Evolutionary conservation across 176 grass and related monocot species (phyloP), one percentile per base, ranked within the genome.

Genomic region (Aechmea fasciata): DNA sequence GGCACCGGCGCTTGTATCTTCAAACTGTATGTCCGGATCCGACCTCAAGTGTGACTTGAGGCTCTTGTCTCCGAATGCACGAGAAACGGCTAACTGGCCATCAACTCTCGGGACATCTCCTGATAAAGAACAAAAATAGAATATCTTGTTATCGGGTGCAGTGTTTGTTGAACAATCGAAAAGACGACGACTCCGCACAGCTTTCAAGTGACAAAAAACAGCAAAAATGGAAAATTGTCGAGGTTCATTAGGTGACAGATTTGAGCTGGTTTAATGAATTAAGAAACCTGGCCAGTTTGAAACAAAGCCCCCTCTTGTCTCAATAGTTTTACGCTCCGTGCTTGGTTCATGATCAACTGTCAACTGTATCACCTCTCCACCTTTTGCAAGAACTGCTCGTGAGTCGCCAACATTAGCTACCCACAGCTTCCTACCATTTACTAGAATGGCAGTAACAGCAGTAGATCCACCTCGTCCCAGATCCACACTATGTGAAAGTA

Each of bases 391-490:
- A 84, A 96, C 85, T 49, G 91, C 87, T 52, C 91, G 76, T 52
- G 91, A 96, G 75, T 96, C 91, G 7, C 91, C 91, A 15, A 96
- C 69, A 84, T 96, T 96, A 52, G 87, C 91, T 73, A 96, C 77
- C 85, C 87, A 91, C 71, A 96, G 74, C 79, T 88, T 74, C 23
- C 19, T 81, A 11, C 87, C 85, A 0, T 91, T 88, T 25, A 96
- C 66, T 69, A 96, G 88, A 67, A 96, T 88, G 67, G 88, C 91
- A 52, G 87, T 96, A 72, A 96, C 91, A 61, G 91, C 89, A 55
- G 89, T 92, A 64, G 89, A 92, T 12, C 89, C 89, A 26, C 89
- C 89, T 69, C 79, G 91, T 64, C 91, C 87, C 69, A 96, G 71
- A 77, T 88, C 87, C 8, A 85, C 85, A 71, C 76, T 78, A 79